phyloP scores from a whole-genome alignment of 2,329 filamentous ascomycete species.

The Arthrobotrys sinensis region DNA sequence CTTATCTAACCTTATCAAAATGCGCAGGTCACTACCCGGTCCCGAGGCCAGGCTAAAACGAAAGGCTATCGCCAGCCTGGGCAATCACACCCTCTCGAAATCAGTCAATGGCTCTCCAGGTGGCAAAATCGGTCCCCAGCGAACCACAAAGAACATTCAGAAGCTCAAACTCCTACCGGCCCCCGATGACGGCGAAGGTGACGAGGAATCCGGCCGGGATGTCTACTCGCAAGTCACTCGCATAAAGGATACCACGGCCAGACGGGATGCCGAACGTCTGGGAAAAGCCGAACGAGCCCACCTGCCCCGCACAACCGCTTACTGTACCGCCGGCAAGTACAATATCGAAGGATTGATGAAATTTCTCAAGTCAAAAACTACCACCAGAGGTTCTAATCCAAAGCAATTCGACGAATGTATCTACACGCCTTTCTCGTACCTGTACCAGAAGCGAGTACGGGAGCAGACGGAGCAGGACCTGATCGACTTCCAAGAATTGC shows the following conservation, averaged over 20 bases:
- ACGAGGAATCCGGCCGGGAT: constrained; percentile 87
- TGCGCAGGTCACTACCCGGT: constrained; percentile 25
- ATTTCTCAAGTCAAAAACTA: constrained; percentile 87
- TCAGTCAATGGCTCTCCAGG: constrained; percentile 63
- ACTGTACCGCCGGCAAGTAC: constrained; percentile 94
- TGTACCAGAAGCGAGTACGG: constrained; percentile 78
- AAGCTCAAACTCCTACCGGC: constrained; percentile 98
- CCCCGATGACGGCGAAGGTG: constrained; percentile 86
- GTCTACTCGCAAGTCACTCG: constrained; percentile 98
- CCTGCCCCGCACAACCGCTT: constrained; percentile 92
- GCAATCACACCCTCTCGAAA: constrained; percentile 54
- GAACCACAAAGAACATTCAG: constrained; percentile 94
- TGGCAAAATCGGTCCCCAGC: constrained; percentile 89
- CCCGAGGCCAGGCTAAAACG: constrained; percentile 47
- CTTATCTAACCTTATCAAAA: constrained; percentile 21
- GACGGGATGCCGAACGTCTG: constrained; percentile 89
- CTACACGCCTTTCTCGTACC: constrained; percentile 84
- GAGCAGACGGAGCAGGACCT: constrained; percentile 77
- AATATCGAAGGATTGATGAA: constrained; percentile 90
- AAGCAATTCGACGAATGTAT: constrained; percentile 98
- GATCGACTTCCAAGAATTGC: constrained; percentile 73
- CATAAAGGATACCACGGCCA: constrained; percentile 95
- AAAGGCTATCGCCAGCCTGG: constrained; percentile 57
- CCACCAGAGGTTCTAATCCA: constrained; percentile 83
- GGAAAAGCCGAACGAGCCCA: constrained; percentile 93